A percentile compares a stretch with the other conserved stretches of the same genome.
phyloP scores from a whole-genome alignment of 495 filamentous ascomycete species.

The Hypoxylon subgilvum region DNA sequence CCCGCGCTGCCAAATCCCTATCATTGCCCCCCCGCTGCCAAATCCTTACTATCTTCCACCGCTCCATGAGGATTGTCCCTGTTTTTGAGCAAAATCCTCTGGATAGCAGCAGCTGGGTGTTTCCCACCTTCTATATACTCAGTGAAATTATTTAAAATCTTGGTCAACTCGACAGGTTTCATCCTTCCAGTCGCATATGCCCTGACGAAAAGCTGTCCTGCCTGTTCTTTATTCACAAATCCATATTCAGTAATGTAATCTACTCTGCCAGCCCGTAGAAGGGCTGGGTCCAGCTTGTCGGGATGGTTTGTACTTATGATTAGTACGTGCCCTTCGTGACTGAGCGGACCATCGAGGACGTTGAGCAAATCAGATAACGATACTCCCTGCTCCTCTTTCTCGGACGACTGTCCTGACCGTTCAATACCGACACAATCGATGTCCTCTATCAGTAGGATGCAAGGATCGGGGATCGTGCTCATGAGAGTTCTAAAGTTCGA shows the following conservation, averaged over 20 bases:
- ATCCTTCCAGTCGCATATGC: too few relatives aligned
- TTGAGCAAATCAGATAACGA: conserved; percentile 79
- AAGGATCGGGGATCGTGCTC: conserved; percentile 67
- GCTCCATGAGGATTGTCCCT: too few relatives aligned
- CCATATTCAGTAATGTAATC: conserved; percentile 75
- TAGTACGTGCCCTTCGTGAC: conserved; percentile 75
- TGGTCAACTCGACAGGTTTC: too few relatives aligned
- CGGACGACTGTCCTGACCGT: conserved; percentile 1
- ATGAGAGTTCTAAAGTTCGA: conserved; percentile 75
- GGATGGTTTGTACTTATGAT: conserved; percentile 87
- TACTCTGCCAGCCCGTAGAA: conserved; percentile 78
- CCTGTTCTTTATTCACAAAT: conserved; percentile 51
- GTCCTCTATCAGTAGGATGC: conserved; percentile 76
- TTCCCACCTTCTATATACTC: too few relatives aligned
- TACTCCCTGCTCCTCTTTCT: conserved; percentile 50
- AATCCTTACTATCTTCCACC: too few relatives aligned
- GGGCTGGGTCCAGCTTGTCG: conserved; percentile 75
- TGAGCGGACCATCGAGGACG: conserved; percentile 80
- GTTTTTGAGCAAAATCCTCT: too few relatives aligned
- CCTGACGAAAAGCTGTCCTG: too few relatives aligned
- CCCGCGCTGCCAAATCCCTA: too few relatives aligned
- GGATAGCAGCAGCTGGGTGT: too few relatives aligned
- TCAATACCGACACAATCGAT: conserved; percentile 72
- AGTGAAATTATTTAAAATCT: too few relatives aligned
- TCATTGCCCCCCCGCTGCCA: too few relatives aligned